Base-by-base conservation (phyloP, 257 asterid genomes). In the Ophiorrhiza pumila region DNA sequence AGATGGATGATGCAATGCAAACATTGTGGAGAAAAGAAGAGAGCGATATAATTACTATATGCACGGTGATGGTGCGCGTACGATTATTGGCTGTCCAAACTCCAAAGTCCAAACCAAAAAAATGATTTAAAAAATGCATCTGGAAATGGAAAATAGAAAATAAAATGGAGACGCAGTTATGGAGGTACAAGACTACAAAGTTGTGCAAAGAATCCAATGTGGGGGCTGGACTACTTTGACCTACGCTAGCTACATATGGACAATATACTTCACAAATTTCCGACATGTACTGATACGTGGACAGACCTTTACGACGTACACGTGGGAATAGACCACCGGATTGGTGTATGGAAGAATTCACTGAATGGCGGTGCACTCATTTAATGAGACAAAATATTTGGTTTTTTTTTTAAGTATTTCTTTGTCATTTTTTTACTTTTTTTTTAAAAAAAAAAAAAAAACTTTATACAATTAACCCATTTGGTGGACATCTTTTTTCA, bases 321-420 rank as follows among this genome's bases (percentile, higher is more conserved):
- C 74, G 74, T 75, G 74, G 42, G 20, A 74, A 41, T 65, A 53
- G 45, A 65, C 78, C 57, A 41, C 78, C 39, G 49, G 64, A 72
- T 46, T 46, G 57, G 25, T 31, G 50, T 49, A 32, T 62, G 73
- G 59, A 5, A 14, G n/a, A 22, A 34, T 58, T 53, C 79, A 67
- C 74, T 15, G 62, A 57, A 67, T 61, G 68, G 15, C 73, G 69
- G 55, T 67, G 74, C 61, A 18, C 37, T 15, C n/a, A 46, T 29
- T 14, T 39, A 29, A n/a, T 2, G 5, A 37, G 62, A 60, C 61
- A 72, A 72, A 25, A 4, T 29, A 22, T 9, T 7, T 42, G 37
- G 13, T 31, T 68, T 49, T 18, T 7, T 47, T 22, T 9, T 5
- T 0, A 1, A 0, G 4, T 27, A 25, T 25, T 18, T 43, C 5